These are phyloP conservation scores for Elongisporangium senticosum DNA, from an alignment of 352 stramenopile genomes.

Conservation along the genomic window DNA sequence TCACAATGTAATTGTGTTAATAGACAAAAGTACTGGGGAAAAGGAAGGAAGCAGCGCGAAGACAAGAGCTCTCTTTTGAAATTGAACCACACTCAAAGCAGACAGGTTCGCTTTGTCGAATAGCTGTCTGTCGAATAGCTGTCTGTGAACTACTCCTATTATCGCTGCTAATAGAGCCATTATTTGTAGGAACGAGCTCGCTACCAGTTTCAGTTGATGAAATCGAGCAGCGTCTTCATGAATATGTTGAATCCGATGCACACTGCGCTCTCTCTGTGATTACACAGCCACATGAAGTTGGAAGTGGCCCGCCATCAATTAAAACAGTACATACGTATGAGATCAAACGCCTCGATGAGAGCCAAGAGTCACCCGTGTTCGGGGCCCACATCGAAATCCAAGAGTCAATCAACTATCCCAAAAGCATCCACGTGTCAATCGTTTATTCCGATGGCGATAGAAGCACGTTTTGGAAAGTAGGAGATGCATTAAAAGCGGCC, in stretches of 20 bases:
- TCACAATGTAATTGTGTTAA: not conserved
- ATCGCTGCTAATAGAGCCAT: not conserved
- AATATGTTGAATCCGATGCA: constrained; percentile 22
- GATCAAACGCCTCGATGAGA: not conserved
- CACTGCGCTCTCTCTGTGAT: not conserved
- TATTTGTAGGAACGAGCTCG: constrained; percentile 14
- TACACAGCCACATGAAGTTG: not conserved
- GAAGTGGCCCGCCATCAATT: constrained; percentile 7
- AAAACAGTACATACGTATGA: not conserved
- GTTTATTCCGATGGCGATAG: constrained; percentile 49
- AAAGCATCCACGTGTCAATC: constrained; percentile 8
- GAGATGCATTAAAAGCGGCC: constrained; percentile 50
- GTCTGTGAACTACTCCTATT: not conserved
- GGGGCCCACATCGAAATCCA: not conserved
- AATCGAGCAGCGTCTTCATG: constrained; percentile 32
- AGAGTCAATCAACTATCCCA: too few relatives aligned
- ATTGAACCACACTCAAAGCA: constrained; percentile 15
- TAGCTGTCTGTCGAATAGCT: not conserved
- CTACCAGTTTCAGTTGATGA: constrained; percentile 33
- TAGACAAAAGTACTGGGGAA: constrained; percentile 79
- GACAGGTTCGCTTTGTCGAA: constrained; percentile 4
- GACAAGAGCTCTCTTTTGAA: constrained; percentile 47
- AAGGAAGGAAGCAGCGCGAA: constrained; percentile 66
- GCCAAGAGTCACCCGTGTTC: not conserved
- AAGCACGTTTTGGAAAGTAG: constrained; percentile 56